phyloP scores from a whole-genome alignment of 441 rosid genomes.

The Gossypium lobatum region DNA sequence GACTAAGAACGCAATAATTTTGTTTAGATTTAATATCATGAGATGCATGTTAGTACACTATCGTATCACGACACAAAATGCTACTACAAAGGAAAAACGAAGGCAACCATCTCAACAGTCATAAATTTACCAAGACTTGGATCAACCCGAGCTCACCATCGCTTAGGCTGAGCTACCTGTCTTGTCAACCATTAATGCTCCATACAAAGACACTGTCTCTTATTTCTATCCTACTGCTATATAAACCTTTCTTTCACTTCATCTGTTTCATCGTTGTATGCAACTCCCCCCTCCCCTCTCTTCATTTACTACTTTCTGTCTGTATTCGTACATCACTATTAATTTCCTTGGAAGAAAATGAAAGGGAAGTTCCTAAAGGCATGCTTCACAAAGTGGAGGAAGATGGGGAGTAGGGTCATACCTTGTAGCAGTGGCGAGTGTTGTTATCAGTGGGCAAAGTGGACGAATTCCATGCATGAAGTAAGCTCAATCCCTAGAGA shows the following conservation, averaged over 20 bases:
- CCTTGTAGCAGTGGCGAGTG: conserved; percentile 47
- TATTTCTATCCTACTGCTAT: conserved; percentile 22
- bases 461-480: conserved; percentile 29
- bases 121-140: not conserved
- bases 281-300: not conserved
- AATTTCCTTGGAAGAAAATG: conserved; percentile 17
- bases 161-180: not conserved
- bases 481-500: conserved; percentile 59
- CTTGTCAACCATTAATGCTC: not conserved
- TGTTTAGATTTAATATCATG: not conserved
- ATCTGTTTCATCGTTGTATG: conserved; percentile 16
- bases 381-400: conserved; percentile 52
- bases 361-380: conserved; percentile 36
- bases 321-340: not conserved
- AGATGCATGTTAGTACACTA: conserved; percentile 49
- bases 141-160: not conserved
- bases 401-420: conserved; percentile 39
- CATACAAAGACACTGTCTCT: not conserved
- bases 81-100: not conserved
- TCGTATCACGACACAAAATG: conserved; percentile 9
- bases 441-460: conserved; percentile 41
- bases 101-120: not conserved
- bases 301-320: not conserved
- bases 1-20: conserved; percentile 13
- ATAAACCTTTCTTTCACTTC: conserved; percentile 28